Evolutionary conservation across 306 rosid genomes (phyloP).

Genomic region (Quercus berberidifolia): DNA sequence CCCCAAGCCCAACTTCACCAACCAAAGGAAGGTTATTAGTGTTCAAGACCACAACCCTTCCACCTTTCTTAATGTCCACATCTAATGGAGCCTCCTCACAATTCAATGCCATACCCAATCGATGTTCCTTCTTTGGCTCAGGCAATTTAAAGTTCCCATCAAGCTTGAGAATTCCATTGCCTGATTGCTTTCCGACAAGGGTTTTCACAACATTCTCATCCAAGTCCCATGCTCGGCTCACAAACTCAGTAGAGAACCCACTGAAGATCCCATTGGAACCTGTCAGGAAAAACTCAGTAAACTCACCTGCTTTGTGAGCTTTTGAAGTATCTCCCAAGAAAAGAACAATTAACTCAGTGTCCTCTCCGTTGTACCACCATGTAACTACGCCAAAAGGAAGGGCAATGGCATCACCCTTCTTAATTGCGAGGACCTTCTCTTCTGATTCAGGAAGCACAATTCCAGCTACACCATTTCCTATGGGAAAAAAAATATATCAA

Average conservation of each 20-base stretch:
- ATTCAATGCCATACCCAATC: no score
- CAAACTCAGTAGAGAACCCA: conserved; percentile 45
- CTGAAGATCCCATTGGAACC: conserved; percentile 50
- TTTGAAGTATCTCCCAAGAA: conserved; percentile 49
- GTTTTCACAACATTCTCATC: conserved; percentile 41
- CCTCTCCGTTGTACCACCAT: conserved; percentile 56
- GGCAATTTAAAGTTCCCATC: conserved; percentile 28
- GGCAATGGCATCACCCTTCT: conserved; percentile 51
- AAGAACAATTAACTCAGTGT: not conserved
- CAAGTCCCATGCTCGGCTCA: conserved; percentile 48
- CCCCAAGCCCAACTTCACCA: no score
- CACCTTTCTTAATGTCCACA: no score
- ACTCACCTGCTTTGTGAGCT: conserved; percentile 47
- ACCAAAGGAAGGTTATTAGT: no score
- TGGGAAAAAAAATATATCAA: no score
- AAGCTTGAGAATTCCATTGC: conserved; percentile 52
- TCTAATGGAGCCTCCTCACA: no score
- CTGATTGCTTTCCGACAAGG: conserved; percentile 55
- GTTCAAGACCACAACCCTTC: no score
- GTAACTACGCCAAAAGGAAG: conserved; percentile 52
- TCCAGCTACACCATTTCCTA: conserved; percentile 1
- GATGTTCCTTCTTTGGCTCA: no score
- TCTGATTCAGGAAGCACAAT: conserved; percentile 39
- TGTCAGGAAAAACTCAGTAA: conserved; percentile 33
- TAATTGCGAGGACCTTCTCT: conserved; percentile 11